Base-by-base conservation (phyloP, 2,329 filamentous ascomycete species). In the Cladosporium sp. region DNA sequence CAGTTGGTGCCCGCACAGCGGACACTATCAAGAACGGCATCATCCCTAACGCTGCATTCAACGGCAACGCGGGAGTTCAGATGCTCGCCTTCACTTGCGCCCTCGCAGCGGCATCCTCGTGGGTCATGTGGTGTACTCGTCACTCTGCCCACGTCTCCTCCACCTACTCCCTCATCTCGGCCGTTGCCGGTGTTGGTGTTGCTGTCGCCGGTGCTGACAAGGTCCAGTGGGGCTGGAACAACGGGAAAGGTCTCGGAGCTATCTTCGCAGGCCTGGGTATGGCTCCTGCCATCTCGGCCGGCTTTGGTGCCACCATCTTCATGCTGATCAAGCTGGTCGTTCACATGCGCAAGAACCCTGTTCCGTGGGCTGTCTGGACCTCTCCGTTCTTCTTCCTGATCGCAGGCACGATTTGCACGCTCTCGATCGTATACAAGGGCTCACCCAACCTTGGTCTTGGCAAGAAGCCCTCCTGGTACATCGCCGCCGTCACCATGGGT, bases 21-120 rank as follows among this genome's bases (percentile, higher is more conserved):
- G 77, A 79, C 52, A 84, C 81, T 9, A 83, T 84, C 64, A 77
- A 79, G 56, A 83, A 79, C 60, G 79, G 79, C 55, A 74, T 84
- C 49, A 77, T 84, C 61, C 70, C 74, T 52, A 74, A 73, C 34
- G 56, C 63, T 0, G 68, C 72, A 22, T 84, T 81, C 63, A 57
- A 66, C 0, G 65, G 70, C 1, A 66, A 74, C 18, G 78, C 81
- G 2, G 73, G 70, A 8, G 52, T 71, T 8, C 63, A 66, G 56
- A 64, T 68, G 58, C 53, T 67, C 31, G 64, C 62, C 28, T 81
- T 82, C 74, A 74, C 78, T 59, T 67, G 64, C 52, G 65, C 66
- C 35, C 59, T 65, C 9, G 63, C 63, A 11, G 76, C 75, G 18
- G 80, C 78, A 11, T 75, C 80, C 0, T 58, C 70, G 13, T 83